These are phyloP conservation scores for Babesia gibsoni DNA, from an alignment of 169 alveolate genomes.

Conservation along the genomic window DNA sequence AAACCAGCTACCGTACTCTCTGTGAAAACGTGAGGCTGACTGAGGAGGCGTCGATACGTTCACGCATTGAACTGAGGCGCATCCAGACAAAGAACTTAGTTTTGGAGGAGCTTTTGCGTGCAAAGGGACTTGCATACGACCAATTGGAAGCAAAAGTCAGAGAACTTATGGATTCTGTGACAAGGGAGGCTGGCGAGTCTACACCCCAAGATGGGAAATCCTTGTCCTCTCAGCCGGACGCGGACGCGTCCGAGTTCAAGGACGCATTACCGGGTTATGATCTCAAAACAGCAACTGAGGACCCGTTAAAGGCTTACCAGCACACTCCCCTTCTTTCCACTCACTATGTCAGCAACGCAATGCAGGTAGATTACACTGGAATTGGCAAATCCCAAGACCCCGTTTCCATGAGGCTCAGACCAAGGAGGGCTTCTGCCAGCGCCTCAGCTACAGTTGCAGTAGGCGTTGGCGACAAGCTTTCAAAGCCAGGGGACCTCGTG, in stretches of 20 bases:
- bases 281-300: background rate
- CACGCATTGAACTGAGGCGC: slow-evolving; percentile 27
- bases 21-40: slow-evolving; percentile 45
- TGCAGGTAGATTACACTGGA: too few relatives aligned
- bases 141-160: slow-evolving; percentile 19
- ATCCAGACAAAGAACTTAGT: slow-evolving; percentile 27
- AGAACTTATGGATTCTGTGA: background rate
- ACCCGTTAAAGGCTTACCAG: too few relatives aligned
- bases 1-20: slow-evolving; percentile 29
- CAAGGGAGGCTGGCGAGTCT: background rate
- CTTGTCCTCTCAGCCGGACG: background rate
- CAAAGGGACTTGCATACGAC: background rate
- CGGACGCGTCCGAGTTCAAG: background rate
- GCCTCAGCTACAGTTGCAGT: too few relatives aligned
- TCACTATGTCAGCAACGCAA: too few relatives aligned
- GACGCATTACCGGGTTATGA: background rate
- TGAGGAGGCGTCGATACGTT: slow-evolving; percentile 18
- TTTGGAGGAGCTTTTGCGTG: slow-evolving; percentile 45
- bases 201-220: background rate
- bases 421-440: too few relatives aligned
- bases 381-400: too few relatives aligned
- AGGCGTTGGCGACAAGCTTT: too few relatives aligned
- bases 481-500: too few relatives aligned
- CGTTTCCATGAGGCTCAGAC: too few relatives aligned
- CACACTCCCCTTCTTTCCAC: too few relatives aligned